Conservation (phyloP, 148 eudicot species). For the Mesembryanthemum crystallinum region DNA sequence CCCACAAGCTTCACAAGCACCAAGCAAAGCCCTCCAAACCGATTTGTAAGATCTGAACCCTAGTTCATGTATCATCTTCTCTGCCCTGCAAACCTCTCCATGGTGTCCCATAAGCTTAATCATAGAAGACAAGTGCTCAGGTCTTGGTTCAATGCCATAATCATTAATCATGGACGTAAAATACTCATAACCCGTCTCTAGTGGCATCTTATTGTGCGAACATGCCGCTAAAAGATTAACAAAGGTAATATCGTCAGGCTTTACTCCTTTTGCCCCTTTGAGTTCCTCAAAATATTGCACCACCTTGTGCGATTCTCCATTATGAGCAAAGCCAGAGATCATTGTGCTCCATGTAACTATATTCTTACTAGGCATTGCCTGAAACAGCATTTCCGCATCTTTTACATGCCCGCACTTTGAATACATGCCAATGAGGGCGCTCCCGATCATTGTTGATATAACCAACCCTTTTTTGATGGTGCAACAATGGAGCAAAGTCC, state of each 20-base stretch:
- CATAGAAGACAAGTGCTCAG: constrained; percentile 64
- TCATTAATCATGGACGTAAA: constrained; percentile 50
- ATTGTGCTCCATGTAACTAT: constrained; percentile 77
- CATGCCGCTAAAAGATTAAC: constrained; percentile 70
- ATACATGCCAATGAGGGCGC: constrained; percentile 76
- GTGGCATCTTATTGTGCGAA: constrained; percentile 56
- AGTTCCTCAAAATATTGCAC: constrained; percentile 51
- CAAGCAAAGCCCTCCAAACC: constrained; percentile 85
- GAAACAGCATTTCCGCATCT: constrained; percentile 52
- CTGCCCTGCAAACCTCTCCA: constrained; percentile 60
- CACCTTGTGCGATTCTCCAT: constrained; percentile 54
- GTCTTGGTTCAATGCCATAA: constrained; percentile 46
- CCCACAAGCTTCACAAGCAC: constrained; percentile 62
- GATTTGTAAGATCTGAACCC: constrained; percentile 51
- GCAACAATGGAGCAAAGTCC: constrained; percentile 54
- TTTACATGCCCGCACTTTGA: constrained; percentile 65
- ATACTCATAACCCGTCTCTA: constrained; percentile 45
- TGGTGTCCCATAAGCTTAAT: constrained; percentile 78
- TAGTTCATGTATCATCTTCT: constrained; percentile 58
- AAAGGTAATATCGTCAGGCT: constrained; percentile 69
- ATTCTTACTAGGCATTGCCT: constrained; percentile 48
- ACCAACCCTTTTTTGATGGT: constrained; percentile 47
- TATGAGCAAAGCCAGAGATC: constrained; percentile 80
- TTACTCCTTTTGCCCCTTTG: constrained; percentile 36
- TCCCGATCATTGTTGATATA: constrained; percentile 56